Evolutionary conservation across 495 filamentous ascomycete species (phyloP).

Genomic region (Penicillium tannophilum): DNA sequence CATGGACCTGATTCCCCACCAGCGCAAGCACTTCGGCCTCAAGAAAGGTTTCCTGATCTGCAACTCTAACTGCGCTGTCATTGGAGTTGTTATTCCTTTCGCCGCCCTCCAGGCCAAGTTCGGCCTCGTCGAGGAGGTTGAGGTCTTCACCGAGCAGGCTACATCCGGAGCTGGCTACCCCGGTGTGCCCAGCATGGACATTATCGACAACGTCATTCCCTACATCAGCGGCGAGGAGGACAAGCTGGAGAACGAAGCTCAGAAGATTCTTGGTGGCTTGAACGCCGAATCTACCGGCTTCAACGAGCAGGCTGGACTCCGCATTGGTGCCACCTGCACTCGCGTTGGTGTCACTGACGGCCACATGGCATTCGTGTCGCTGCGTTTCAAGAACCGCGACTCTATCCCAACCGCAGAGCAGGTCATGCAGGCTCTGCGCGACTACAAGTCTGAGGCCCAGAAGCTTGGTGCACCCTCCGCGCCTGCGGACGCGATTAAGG

Average conservation of each 20-base stretch:
- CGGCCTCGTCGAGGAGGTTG: conserved; percentile 71
- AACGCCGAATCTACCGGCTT: conserved; percentile 67
- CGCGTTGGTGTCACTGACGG: conserved; percentile 83
- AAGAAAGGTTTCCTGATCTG: conserved; percentile 82
- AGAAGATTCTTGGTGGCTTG: conserved; percentile 77
- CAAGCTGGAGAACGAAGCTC: conserved; percentile 82
- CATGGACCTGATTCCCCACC: conserved; percentile 74
- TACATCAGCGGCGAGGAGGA: conserved; percentile 88
- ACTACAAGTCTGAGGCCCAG: conserved; percentile 76
- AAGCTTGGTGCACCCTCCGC: conserved; percentile 75
- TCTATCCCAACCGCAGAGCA: conserved; percentile 60
- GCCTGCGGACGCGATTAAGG: conserved; percentile 69
- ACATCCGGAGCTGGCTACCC: conserved; percentile 88
- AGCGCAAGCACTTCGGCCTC: conserved; percentile 65
- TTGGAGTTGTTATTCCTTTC: conserved; percentile 86
- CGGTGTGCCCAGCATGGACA: conserved; percentile 73
- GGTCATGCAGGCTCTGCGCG: conserved; percentile 67
- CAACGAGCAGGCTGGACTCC: conserved; percentile 60
- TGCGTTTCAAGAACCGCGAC: conserved; percentile 64
- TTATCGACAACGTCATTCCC: conserved; percentile 82
- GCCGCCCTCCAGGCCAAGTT: conserved; percentile 78
- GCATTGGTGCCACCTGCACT: conserved; percentile 78
- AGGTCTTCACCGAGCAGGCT: conserved; percentile 86
- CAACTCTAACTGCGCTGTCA: conserved; percentile 91
- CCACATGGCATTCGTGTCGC: conserved; percentile 79